A percentile compares a stretch with the other conserved stretches of the same genome.
Conservation (phyloP, 2,329 filamentous ascomycete species). For the Lasiodiplodia sp. region DNA sequence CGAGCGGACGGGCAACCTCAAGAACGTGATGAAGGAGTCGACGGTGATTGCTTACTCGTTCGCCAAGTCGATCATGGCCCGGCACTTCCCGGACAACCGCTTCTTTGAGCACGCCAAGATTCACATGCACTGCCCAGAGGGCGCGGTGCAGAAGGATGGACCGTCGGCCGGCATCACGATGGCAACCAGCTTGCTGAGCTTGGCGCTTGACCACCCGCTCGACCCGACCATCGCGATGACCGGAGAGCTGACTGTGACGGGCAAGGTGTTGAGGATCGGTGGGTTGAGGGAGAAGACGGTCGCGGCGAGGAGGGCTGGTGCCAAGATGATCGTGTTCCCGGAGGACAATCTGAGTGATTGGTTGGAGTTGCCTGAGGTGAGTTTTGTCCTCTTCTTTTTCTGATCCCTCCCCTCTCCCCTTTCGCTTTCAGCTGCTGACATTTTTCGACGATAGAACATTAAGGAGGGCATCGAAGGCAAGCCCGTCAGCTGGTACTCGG, state of each 20-base stretch:
- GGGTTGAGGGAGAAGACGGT: conserved; percentile 97
- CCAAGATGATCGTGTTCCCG: conserved; percentile 93
- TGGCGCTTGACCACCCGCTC: conserved; percentile 80
- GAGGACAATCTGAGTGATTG: conserved; percentile 96
- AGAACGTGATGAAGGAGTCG: conserved; percentile 98
- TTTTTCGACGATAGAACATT: conserved; percentile 75
- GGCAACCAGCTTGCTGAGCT: conserved; percentile 88
- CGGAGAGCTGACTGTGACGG: conserved; percentile 93
- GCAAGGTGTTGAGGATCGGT: conserved; percentile 94
- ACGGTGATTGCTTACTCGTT: conserved; percentile 96
- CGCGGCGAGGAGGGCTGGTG: conserved; percentile 88
- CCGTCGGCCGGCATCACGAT: conserved; percentile 88
- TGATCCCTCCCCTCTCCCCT: conserved; percentile 6
- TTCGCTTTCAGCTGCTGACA: neutral
- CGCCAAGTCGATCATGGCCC: conserved; percentile 86
- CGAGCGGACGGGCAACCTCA: conserved; percentile 93
- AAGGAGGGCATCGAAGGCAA: conserved; percentile 94
- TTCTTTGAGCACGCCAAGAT: conserved; percentile 97
- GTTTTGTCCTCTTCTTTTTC: conserved; percentile 47
- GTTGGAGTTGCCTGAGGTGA: conserved; percentile 94
- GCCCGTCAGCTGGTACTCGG: conserved; percentile 89
- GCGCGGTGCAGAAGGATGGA: conserved; percentile 92
- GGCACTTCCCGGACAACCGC: conserved; percentile 84
- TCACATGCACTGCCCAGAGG: conserved; percentile 95
- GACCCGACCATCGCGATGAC: conserved; percentile 96